Evolutionary conservation across 31 red algal genomes (phyloP).

Genomic region (Bonnemaisonia californica): DNA sequence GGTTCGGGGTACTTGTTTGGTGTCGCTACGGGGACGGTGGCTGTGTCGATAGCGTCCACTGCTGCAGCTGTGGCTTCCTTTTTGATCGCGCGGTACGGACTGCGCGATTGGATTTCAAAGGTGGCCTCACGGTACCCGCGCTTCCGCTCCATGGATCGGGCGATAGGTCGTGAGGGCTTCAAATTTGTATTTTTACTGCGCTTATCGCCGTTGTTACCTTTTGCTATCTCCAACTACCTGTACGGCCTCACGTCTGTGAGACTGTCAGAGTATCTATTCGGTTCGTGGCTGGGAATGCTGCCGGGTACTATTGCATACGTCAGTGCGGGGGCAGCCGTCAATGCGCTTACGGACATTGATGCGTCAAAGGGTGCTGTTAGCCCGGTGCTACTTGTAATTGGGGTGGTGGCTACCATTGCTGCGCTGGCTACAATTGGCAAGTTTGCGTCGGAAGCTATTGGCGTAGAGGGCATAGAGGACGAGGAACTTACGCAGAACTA

Average conservation of each 20-base stretch:
- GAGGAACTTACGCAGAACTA: too few relatives aligned
- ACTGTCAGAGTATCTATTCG: slow-evolving; percentile 68
- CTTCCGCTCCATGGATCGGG: slow-evolving; percentile 90
- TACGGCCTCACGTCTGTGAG: slow-evolving; percentile 94
- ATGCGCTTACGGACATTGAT: slow-evolving; percentile 64
- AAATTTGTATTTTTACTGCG: slow-evolving; percentile 95
- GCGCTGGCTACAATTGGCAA: slow-evolving; percentile 64
- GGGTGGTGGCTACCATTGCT: slow-evolving; percentile 56
- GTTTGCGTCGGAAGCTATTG: slow-evolving; percentile 55
- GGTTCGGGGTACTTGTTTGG: slow-evolving; percentile 97
- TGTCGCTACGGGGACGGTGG: slow-evolving; percentile 56
- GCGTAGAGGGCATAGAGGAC: slow-evolving; percentile 5
- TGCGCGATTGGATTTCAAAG: slow-evolving; percentile 61
- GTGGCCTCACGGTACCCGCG: slow-evolving; percentile 64
- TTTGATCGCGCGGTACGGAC: slow-evolving; percentile 85
- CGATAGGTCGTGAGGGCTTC: slow-evolving; percentile 89
- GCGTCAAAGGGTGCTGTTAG: slow-evolving; percentile 26
- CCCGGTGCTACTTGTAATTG: slow-evolving; percentile 51
- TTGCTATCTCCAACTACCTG: slow-evolving; percentile 94
- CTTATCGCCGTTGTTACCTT: slow-evolving; percentile 91
- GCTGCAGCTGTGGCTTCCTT: slow-evolving; percentile 82
- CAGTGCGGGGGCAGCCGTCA: slow-evolving; percentile 87
- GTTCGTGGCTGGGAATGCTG: slow-evolving; percentile 93
- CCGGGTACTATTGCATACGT: slow-evolving; percentile 97
- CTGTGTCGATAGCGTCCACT: slow-evolving; percentile 80